Percentiles rank a stretch among this genome's conserved stretches.
These are phyloP conservation scores for Trichophyton verrucosum DNA, from an alignment of 2,329 filamentous ascomycete species.

Conservation along the genomic window DNA sequence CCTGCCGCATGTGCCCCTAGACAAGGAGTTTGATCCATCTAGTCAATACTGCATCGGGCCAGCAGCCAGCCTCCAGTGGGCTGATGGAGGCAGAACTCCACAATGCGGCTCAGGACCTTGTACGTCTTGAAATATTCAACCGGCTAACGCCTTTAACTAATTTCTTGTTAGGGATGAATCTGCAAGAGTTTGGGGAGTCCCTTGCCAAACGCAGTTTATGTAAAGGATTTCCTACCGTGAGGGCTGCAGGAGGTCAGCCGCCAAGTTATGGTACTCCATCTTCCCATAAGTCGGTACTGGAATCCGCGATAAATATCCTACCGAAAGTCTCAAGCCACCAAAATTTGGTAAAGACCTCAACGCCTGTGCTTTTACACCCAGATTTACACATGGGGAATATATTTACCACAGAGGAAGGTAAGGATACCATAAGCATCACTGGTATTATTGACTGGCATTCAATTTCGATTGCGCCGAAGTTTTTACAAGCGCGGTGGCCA, in stretches of 20 bases:
- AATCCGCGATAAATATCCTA: neutral
- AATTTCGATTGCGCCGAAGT: conserved; percentile 19
- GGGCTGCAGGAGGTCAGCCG: neutral
- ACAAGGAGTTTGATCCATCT: conserved; percentile 12
- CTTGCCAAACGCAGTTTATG: neutral
- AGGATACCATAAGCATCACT: conserved; percentile 12
- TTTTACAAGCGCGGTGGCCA: conserved; percentile 15
- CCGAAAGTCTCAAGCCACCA: neutral
- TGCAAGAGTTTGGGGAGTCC: neutral
- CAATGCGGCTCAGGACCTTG: neutral
- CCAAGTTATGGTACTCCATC: neutral
- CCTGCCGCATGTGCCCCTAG: conserved; percentile 18
- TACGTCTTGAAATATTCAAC: neutral
- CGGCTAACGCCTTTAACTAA: neutral
- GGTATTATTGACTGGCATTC: conserved; percentile 34
- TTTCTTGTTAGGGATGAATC: neutral
- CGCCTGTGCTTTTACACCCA: neutral
- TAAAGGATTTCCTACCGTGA: neutral
- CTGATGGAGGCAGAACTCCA: neutral
- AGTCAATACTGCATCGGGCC: conserved; percentile 1
- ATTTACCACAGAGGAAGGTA: conserved; percentile 19
- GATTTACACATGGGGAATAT: conserved; percentile 11
- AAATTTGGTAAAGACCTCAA: neutral
- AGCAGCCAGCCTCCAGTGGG: conserved; percentile 8
- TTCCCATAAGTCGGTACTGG: neutral